These are phyloP conservation scores for Elsinoe batatas DNA, from an alignment of 2,329 filamentous ascomycete genomes.

Conservation along the genomic window DNA sequence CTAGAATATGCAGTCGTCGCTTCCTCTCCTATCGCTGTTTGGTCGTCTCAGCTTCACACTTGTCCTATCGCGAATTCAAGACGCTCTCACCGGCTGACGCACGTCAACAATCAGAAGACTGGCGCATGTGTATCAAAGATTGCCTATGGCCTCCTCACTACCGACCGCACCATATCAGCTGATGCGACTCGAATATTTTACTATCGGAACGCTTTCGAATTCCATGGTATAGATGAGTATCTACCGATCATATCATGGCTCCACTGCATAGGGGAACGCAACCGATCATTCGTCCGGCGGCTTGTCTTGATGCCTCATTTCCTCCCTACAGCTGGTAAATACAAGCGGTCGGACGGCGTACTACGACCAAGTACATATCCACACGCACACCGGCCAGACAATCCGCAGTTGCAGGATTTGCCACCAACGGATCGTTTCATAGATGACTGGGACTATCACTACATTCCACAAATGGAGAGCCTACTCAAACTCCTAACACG, in stretches of 20 bases:
- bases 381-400: background rate
- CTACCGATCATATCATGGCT: background rate
- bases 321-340: background rate
- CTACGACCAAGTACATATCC: background rate
- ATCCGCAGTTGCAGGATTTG: background rate
- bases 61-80: background rate
- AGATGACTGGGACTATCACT: background rate
- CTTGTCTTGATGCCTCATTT: background rate
- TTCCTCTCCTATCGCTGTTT: background rate
- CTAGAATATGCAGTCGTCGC: background rate
- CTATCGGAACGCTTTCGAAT: background rate
- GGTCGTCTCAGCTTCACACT: background rate
- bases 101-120: background rate
- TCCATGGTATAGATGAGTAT: background rate
- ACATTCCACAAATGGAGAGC: background rate
- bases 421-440: background rate
- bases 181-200: background rate
- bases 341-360: background rate
- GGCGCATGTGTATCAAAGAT: background rate
- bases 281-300: background rate
- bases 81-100: background rate
- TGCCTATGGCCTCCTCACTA: background rate
- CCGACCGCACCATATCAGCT: background rate
- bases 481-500: background rate
- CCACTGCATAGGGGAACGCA: background rate